phyloP scores from a whole-genome alignment of 2,329 filamentous ascomycete genomes.

The Pseudocercospora pini-densiflorae region DNA sequence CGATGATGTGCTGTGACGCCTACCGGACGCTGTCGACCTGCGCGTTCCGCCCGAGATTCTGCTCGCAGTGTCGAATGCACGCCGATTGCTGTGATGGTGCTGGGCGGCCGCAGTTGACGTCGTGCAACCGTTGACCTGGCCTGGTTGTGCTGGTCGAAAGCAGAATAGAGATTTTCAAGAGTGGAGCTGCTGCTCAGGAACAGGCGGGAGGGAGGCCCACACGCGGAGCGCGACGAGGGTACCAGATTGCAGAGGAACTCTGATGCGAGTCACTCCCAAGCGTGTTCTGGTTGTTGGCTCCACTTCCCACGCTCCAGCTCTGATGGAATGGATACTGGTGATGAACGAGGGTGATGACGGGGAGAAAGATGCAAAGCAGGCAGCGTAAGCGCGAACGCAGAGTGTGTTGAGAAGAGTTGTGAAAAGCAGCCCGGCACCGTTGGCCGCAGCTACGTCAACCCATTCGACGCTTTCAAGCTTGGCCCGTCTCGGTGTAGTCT shows the following conservation, averaged over 20 bases:
- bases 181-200: background rate
- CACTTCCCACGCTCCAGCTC: constrained; percentile 6
- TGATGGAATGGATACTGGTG: background rate
- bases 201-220: background rate
- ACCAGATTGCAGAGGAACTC: background rate
- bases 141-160: background rate
- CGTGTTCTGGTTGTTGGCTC: background rate
- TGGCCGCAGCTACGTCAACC: background rate
- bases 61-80: background rate
- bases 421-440: background rate
- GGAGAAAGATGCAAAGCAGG: background rate
- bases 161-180: background rate
- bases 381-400: background rate
- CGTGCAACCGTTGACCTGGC: background rate
- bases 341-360: background rate
- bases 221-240: background rate
- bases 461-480: background rate
- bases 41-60: background rate
- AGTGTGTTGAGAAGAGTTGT: background rate
- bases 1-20: background rate
- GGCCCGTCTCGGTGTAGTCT: constrained; percentile 1
- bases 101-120: background rate
- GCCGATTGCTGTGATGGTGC: background rate
- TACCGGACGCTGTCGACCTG: background rate
- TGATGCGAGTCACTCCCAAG: background rate